phyloP scores from a whole-genome alignment of 2,329 filamentous ascomycete genomes.

The Lasiodiplodia hormozganensis region DNA sequence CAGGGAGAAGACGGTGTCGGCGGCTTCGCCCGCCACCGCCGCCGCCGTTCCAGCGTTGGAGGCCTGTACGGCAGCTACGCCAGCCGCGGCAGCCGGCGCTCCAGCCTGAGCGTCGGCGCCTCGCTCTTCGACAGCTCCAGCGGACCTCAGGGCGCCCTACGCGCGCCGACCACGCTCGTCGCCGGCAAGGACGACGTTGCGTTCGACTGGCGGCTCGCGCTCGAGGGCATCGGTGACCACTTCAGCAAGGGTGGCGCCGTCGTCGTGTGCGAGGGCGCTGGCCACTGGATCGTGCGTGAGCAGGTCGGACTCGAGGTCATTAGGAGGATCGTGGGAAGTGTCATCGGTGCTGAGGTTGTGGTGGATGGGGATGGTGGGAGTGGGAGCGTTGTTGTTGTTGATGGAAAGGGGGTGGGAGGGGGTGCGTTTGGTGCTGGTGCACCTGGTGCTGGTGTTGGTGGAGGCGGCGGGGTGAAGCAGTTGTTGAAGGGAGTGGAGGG shows the following conservation, averaged over 20 bases:
- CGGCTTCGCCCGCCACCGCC: neutral
- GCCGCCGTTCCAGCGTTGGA: constrained; percentile 34
- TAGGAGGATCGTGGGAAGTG: constrained; percentile 47
- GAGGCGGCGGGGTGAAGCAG: constrained; percentile 5
- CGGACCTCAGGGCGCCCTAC: constrained; percentile 54
- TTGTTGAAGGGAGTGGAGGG: constrained; percentile 35
- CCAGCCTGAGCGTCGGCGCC: constrained; percentile 41
- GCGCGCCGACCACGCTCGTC: constrained; percentile 60
- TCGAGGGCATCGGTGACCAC: constrained; percentile 62
- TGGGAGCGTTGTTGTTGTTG: neutral
- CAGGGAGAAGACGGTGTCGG: neutral
- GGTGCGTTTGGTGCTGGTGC: neutral
- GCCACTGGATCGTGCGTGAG: constrained; percentile 63
- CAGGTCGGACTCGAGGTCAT: constrained; percentile 51
- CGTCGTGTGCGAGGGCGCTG: constrained; percentile 53
- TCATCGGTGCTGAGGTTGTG: constrained; percentile 37
- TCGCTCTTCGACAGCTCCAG: constrained; percentile 51
- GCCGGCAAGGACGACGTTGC: constrained; percentile 62
- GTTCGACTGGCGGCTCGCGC: constrained; percentile 55
- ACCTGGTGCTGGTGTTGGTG: neutral
- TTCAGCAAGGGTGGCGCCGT: constrained; percentile 59
- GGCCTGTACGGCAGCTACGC: constrained; percentile 28
- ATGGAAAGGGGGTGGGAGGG: neutral
- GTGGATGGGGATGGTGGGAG: neutral
- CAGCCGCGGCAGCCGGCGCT: constrained; percentile 12